Conservation (phyloP, 2,329 filamentous ascomycete genomes). For the Amylocarpus encephaloides region DNA sequence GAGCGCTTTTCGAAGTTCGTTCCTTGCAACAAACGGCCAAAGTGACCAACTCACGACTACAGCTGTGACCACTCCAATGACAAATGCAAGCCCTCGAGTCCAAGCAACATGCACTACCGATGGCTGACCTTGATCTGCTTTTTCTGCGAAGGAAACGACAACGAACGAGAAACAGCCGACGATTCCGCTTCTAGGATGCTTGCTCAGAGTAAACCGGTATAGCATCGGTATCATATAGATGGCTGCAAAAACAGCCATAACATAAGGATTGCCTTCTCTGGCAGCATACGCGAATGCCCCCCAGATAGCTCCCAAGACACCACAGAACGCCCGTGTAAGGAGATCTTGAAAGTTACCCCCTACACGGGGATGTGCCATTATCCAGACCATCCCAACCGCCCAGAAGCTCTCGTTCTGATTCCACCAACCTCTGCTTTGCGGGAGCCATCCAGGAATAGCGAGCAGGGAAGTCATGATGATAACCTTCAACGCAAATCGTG, state of each 20-base stretch:
- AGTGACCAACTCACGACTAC: slow-evolving; percentile 52
- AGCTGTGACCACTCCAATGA: slow-evolving; percentile 47
- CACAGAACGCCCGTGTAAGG: slow-evolving; percentile 43
- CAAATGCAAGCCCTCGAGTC: slow-evolving; percentile 43
- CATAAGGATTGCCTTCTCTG: slow-evolving; percentile 46
- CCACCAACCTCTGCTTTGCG: slow-evolving; percentile 44
- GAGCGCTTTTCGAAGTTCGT: slow-evolving; percentile 49
- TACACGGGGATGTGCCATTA: slow-evolving; percentile 47
- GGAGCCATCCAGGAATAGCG: slow-evolving; percentile 48
- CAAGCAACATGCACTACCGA: slow-evolving; percentile 39
- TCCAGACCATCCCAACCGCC: slow-evolving; percentile 51
- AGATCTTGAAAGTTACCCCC: slow-evolving; percentile 54
- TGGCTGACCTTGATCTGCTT: slow-evolving; percentile 26
- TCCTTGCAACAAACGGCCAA: slow-evolving; percentile 55
- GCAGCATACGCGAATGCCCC: slow-evolving; percentile 46
- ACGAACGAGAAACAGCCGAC: slow-evolving; percentile 53
- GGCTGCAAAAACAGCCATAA: slow-evolving; percentile 48
- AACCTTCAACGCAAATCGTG: slow-evolving; percentile 51
- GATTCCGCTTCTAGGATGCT: slow-evolving; percentile 51
- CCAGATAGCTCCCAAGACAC: slow-evolving; percentile 48
- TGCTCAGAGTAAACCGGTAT: slow-evolving; percentile 48
- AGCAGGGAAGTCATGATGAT: slow-evolving; percentile 45
- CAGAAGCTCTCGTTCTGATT: slow-evolving; percentile 51
- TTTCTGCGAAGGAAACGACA: slow-evolving; percentile 42
- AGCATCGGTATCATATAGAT: slow-evolving; percentile 56